A percentile compares a stretch with the other conserved stretches of the same genome.
Evolutionary conservation across 129 eudicot species (phyloP).

Genomic region (Kitagawia praeruptora): DNA sequence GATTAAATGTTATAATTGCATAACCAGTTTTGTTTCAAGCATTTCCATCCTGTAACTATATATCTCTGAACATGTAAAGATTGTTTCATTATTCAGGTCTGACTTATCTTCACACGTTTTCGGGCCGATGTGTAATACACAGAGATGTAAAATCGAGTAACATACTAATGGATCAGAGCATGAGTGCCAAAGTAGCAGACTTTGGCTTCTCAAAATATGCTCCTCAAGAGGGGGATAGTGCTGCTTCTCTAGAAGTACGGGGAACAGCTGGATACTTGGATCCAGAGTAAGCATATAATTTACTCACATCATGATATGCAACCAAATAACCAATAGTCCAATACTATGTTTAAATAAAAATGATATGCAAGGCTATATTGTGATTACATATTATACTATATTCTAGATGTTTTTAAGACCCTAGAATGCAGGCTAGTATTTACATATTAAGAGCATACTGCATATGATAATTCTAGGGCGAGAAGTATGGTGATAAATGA

Average conservation of each 20-base stretch:
- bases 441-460: background rate
- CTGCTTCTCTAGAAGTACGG: slow-evolving; percentile 75
- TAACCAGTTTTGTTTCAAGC: background rate
- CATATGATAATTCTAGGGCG: background rate
- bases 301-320: background rate
- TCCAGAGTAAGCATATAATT: slow-evolving; percentile 61
- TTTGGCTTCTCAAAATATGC: slow-evolving; percentile 89
- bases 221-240: slow-evolving; percentile 88
- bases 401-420: background rate
- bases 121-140: slow-evolving; percentile 66
- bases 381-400: background rate
- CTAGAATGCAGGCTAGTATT: background rate
- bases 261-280: slow-evolving; percentile 93
- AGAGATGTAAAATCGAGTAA: slow-evolving; percentile 89
- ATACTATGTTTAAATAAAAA: background rate
- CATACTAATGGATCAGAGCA: slow-evolving; percentile 74
- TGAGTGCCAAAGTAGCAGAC: slow-evolving; percentile 85
- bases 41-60: background rate
- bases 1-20: background rate
- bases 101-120: slow-evolving; percentile 66
- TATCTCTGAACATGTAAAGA: slow-evolving; percentile 14
- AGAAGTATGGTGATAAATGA: background rate
- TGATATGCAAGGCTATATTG: background rate
- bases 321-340: background rate
- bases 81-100: slow-evolving; percentile 42